These are phyloP conservation scores for Sphenostylis stenocarpa DNA, from an alignment of 306 rosid species.

Conservation along the genomic window DNA sequence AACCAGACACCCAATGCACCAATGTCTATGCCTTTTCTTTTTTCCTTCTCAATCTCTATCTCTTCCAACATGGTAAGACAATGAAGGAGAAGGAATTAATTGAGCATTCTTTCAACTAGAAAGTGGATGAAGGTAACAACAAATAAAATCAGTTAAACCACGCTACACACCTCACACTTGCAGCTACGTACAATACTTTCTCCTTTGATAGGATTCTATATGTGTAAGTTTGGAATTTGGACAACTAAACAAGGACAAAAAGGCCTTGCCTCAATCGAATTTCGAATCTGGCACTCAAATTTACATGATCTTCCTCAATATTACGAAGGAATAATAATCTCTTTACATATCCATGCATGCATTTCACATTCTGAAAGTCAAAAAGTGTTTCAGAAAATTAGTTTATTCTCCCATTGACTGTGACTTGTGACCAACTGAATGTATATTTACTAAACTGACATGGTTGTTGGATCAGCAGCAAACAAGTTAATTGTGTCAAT, in stretches of 20 bases:
- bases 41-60: background rate
- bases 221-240: background rate
- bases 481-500: background rate
- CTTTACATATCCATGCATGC: background rate
- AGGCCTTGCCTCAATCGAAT: background rate
- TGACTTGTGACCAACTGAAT: background rate
- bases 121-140: background rate
- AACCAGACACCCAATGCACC: background rate
- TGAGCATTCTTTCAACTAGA: background rate
- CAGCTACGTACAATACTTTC: background rate
- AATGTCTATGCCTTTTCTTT: background rate
- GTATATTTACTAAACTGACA: background rate
- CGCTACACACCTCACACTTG: background rate
- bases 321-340: background rate
- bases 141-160: background rate
- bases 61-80: background rate
- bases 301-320: background rate
- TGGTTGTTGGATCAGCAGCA: conserved; percentile 2
- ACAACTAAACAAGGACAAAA: background rate
- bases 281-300: background rate
- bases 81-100: background rate
- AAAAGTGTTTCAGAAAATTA: background rate
- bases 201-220: background rate
- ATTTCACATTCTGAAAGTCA: background rate
- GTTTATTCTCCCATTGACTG: background rate